Percentiles rank a stretch among this genome's conserved stretches.
These are phyloP conservation scores for Dipodascus geniculatus DNA, from an alignment of 805 yeast genomes.

Conservation along the genomic window DNA sequence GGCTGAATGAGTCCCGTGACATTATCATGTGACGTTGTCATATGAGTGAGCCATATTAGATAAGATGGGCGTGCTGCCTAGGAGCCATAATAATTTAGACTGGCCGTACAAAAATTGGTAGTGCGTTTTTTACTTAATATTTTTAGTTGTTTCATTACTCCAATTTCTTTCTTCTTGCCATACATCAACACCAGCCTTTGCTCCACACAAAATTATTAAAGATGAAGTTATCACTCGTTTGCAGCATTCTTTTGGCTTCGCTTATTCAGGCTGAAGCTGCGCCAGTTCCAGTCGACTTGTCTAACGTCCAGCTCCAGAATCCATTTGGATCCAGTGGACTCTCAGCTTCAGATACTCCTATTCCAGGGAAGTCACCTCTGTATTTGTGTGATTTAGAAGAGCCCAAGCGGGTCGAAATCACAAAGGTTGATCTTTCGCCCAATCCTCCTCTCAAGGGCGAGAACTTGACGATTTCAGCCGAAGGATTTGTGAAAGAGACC, in stretches of 20 bases:
- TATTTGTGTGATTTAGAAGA: constrained; percentile 57
- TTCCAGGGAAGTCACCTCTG: constrained; percentile 88
- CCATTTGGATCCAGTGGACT: background rate
- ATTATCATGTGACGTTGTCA: background rate
- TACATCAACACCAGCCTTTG: background rate
- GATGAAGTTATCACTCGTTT: background rate
- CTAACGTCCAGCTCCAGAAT: background rate
- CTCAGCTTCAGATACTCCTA: constrained; percentile 13
- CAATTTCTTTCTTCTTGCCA: background rate
- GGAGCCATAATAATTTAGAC: background rate
- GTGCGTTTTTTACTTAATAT: too few species aligned
- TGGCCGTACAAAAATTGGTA: background rate
- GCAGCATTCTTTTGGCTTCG: background rate
- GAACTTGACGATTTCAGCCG: constrained; percentile 68
- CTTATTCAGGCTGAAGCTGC: background rate
- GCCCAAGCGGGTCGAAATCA: constrained; percentile 53
- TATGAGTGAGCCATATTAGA: too few species aligned
- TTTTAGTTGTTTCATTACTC: background rate
- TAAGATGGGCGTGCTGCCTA: too few species aligned
- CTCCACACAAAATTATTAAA: background rate
- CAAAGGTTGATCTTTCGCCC: constrained; percentile 52
- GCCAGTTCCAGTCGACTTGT: background rate
- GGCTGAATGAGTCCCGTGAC: background rate
- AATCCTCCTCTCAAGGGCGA: constrained; percentile 86
- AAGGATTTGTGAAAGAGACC: constrained; percentile 44